These are phyloP conservation scores for Leucoagaricus sp. DNA, from an alignment of 1,284 basidiomycete genomes.

Conservation along the genomic window DNA sequence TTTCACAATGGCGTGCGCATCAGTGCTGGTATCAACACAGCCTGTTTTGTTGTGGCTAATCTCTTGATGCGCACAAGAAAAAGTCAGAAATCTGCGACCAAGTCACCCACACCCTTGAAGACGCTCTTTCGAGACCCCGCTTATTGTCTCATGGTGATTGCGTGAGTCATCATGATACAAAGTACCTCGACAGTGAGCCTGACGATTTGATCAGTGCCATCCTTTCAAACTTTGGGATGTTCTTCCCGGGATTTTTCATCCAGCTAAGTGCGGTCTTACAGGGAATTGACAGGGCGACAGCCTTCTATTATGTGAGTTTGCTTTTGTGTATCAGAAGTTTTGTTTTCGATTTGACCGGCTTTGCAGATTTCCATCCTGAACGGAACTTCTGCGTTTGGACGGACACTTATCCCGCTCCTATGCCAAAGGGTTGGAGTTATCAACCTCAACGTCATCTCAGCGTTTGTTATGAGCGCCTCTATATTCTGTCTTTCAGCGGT, in stretches of 20 bases:
- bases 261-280: conserved; percentile 43
- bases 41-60: conserved; percentile 37
- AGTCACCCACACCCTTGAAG: conserved; percentile 28
- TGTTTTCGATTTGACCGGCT: background rate
- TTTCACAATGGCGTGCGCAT: conserved; percentile 46
- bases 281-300: conserved; percentile 35
- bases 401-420: conserved; percentile 37
- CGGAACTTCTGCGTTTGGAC: conserved; percentile 40
- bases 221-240: conserved; percentile 33
- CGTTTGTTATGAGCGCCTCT: conserved; percentile 32
- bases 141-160: conserved; percentile 37
- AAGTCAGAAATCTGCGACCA: conserved; percentile 28
- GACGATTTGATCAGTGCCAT: conserved; percentile 4
- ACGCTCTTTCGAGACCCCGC: conserved; percentile 30
- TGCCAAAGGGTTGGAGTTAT: conserved; percentile 39
- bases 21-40: conserved; percentile 38
- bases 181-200: background rate
- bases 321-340: background rate
- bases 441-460: conserved; percentile 40
- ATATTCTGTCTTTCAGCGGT: conserved; percentile 46
- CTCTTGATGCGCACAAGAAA: conserved; percentile 43
- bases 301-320: conserved; percentile 40
- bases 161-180: conserved; percentile 26
- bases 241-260: conserved; percentile 47
- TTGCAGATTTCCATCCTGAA: conserved; percentile 47